These are phyloP conservation scores for Fusarium protoensiforme DNA, from an alignment of 2,329 filamentous ascomycete species.

Conservation along the genomic window DNA sequence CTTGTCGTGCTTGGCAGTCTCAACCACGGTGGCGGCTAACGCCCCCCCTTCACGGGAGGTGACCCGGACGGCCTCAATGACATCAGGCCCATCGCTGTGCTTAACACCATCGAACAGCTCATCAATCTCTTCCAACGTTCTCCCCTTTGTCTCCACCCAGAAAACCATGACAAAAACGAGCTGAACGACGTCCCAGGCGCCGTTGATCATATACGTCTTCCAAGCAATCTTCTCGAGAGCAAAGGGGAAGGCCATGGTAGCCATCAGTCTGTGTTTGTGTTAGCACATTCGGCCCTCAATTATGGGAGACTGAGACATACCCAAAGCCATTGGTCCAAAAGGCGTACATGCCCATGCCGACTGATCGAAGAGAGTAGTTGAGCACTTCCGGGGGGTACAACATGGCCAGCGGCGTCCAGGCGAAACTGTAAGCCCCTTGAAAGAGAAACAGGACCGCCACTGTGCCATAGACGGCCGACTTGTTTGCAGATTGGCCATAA, in stretches of 20 bases:
- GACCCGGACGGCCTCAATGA: not conserved
- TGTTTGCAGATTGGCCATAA: too few relatives aligned
- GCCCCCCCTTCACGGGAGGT: not conserved
- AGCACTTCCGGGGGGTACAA: too few relatives aligned
- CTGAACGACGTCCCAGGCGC: slow-evolving; percentile 39
- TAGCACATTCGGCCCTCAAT: not conserved
- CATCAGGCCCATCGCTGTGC: not conserved
- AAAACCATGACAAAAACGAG: slow-evolving; percentile 12
- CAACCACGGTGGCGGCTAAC: not conserved
- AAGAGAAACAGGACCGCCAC: too few relatives aligned
- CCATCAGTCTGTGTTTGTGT: slow-evolving; percentile 1
- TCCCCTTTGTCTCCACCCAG: slow-evolving; percentile 21
- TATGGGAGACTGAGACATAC: not conserved
- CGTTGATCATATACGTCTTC: slow-evolving; percentile 42
- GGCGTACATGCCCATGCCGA: slow-evolving; percentile 50
- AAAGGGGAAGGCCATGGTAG: slow-evolving; percentile 36
- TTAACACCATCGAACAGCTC: slow-evolving; percentile 5
- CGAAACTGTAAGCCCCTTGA: too few relatives aligned
- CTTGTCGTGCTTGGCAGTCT: not conserved
- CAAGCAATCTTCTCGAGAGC: slow-evolving; percentile 38
- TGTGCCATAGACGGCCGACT: too few relatives aligned
- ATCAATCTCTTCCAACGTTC: slow-evolving; percentile 19
- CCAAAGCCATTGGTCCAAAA: slow-evolving; percentile 7
- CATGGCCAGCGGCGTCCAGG: too few relatives aligned
- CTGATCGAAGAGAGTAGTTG: slow-evolving; percentile 41